Evolutionary conservation across 768 basidiomycete species (phyloP).

Genomic region (Neoboletus subvelutipes): DNA sequence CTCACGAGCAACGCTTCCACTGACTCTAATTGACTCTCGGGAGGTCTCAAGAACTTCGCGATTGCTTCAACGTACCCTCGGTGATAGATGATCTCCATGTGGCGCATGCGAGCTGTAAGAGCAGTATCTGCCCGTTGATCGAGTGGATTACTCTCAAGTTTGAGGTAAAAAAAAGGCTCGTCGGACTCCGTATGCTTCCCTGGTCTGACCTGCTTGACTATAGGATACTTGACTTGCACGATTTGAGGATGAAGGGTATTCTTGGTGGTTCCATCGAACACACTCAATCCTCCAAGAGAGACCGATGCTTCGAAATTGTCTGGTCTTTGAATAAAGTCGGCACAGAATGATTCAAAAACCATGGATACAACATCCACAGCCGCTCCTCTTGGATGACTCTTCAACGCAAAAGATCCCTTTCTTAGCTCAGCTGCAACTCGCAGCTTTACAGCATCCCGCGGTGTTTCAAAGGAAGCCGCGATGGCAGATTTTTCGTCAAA

Average conservation of each 20-base stretch:
- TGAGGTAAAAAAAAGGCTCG: constrained; percentile 83
- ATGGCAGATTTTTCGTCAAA: constrained; percentile 86
- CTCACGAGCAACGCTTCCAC: constrained; percentile 87
- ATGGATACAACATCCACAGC: constrained; percentile 77
- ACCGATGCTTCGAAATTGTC: constrained; percentile 85
- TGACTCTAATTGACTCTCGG: constrained; percentile 91
- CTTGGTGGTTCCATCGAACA: constrained; percentile 88
- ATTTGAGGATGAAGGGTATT: constrained; percentile 86
- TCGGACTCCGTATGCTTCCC: constrained; percentile 28
- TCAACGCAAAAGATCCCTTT: constrained; percentile 85
- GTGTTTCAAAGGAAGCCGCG: constrained; percentile 63
- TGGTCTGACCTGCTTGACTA: constrained; percentile 35
- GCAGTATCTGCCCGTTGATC: constrained; percentile 91
- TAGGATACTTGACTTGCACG: constrained; percentile 69
- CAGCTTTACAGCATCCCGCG: constrained; percentile 77
- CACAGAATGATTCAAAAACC: constrained; percentile 84
- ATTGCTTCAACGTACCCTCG: constrained; percentile 91
- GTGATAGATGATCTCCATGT: constrained; percentile 97
- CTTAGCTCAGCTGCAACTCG: constrained; percentile 76
- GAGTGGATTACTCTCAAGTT: constrained; percentile 89
- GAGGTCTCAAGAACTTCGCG: constrained; percentile 89
- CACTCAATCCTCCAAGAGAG: constrained; percentile 80
- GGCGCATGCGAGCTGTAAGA: constrained; percentile 84
- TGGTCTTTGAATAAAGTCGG: constrained; percentile 79
- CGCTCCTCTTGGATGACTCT: constrained; percentile 63